Conservation (phyloP, 108 stramenopile species). For the Fistulifera pelliculosa region DNA sequence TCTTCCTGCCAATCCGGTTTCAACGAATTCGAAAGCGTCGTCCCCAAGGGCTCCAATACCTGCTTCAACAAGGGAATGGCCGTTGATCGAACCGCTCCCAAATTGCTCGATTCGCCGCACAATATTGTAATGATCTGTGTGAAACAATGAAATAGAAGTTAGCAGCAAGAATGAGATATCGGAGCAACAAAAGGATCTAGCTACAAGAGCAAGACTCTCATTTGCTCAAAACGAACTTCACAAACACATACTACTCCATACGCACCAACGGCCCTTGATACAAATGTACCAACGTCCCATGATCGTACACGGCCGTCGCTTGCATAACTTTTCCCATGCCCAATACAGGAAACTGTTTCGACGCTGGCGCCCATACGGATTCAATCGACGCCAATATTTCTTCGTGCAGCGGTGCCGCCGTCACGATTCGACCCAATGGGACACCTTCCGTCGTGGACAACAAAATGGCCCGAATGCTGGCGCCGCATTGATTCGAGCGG, state of each 20-base stretch:
- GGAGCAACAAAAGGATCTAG: not conserved
- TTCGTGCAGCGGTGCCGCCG: slow-evolving; percentile 22
- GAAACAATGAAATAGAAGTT: not conserved
- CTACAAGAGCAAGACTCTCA: too few relatives aligned
- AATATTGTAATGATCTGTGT: slow-evolving; percentile 37
- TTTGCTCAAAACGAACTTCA: too few relatives aligned
- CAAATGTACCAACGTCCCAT: slow-evolving; percentile 37
- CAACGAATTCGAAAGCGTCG: slow-evolving; percentile 33
- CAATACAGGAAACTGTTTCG: slow-evolving; percentile 47
- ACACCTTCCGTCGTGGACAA: slow-evolving; percentile 50
- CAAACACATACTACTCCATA: too few relatives aligned
- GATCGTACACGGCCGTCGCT: slow-evolving; percentile 47
- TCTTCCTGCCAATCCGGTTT: slow-evolving; percentile 2
- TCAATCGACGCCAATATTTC: slow-evolving; percentile 37
- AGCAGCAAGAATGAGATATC: not conserved
- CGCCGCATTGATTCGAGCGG: slow-evolving; percentile 21
- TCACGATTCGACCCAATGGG: slow-evolving; percentile 31
- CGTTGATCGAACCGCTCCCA: slow-evolving; percentile 43
- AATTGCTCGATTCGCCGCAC: slow-evolving; percentile 24
- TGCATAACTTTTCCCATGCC: slow-evolving; percentile 32
- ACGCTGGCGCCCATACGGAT: slow-evolving; percentile 45
- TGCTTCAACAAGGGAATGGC: slow-evolving; percentile 44
- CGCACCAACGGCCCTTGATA: slow-evolving; percentile 45
- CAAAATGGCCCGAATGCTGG: slow-evolving; percentile 34
- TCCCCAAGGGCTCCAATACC: slow-evolving; percentile 33